These are phyloP conservation scores for Xerocomus brunneocitrinus DNA, from an alignment of 768 basidiomycete species.

Conservation along the genomic window DNA sequence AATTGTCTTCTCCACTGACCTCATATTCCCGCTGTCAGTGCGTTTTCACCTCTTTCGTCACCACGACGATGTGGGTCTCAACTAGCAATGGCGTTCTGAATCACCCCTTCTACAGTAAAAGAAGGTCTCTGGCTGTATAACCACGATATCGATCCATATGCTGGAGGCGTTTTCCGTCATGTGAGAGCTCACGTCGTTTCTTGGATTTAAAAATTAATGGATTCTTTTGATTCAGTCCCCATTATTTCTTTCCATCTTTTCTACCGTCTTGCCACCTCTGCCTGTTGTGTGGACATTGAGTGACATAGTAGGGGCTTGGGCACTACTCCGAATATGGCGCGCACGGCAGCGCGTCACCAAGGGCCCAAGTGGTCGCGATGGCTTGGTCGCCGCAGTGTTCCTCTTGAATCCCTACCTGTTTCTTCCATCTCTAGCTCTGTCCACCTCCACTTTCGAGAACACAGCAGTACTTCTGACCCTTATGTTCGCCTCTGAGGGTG, in stretches of 20 bases:
- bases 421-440: constrained; percentile 72
- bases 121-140: constrained; percentile 84
- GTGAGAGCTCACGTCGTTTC: constrained; percentile 41
- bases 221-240: constrained; percentile 56
- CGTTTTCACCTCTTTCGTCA: neutral
- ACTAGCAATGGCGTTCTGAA: constrained; percentile 9
- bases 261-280: constrained; percentile 57
- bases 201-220: neutral
- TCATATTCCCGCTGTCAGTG: constrained; percentile 71
- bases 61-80: neutral
- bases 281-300: constrained; percentile 65
- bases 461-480: constrained; percentile 60
- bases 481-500: constrained; percentile 68
- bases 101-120: constrained; percentile 50
- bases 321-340: constrained; percentile 64
- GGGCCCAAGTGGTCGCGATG: constrained; percentile 44
- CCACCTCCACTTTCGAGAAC: constrained; percentile 82
- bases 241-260: constrained; percentile 70
- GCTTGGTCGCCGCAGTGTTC: constrained; percentile 62
- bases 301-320: constrained; percentile 67
- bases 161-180: constrained; percentile 81
- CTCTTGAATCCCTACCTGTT: constrained; percentile 88
- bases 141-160: constrained; percentile 80
- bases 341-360: constrained; percentile 48
- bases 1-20: constrained; percentile 78